A percentile compares a stretch with the other conserved stretches of the same genome.
These are phyloP conservation scores for Ceratocystis huliohia DNA, from an alignment of 2,329 filamentous ascomycete genomes.

Conservation along the genomic window DNA sequence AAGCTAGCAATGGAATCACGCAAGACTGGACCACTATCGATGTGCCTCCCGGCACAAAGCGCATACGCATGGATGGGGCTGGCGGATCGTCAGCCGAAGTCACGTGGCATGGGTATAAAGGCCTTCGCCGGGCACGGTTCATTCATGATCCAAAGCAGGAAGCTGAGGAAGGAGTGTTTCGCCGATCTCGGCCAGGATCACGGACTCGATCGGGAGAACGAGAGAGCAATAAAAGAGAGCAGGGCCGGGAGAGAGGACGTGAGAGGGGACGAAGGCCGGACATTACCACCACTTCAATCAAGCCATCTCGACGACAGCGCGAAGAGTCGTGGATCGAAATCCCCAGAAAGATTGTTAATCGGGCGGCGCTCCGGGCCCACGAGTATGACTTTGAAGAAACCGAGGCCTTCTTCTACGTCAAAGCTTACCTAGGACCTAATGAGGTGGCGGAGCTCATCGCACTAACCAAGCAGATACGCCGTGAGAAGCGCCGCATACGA, in stretches of 20 bases:
- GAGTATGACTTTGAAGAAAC: conserved; percentile 89
- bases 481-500: conserved; percentile 10
- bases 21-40: conserved; percentile 73
- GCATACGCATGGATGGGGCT: conserved; percentile 67
- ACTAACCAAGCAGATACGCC: conserved; percentile 16
- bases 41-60: conserved; percentile 69
- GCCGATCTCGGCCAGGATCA: conserved; percentile 24
- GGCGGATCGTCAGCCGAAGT: conserved; percentile 66
- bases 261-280: conserved; percentile 83
- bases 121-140: conserved; percentile 62
- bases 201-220: neutral
- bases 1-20: conserved; percentile 61
- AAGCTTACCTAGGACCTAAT: conserved; percentile 56
- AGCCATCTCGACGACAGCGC: conserved; percentile 28
- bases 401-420: conserved; percentile 78
- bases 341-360: conserved; percentile 77
- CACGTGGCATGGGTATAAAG: conserved; percentile 67
- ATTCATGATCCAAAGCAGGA: conserved; percentile 57
- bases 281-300: conserved; percentile 42
- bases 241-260: conserved; percentile 64
- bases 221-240: conserved; percentile 26
- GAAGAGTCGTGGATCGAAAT: conserved; percentile 86
- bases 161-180: neutral
- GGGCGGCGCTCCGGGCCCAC: conserved; percentile 71
- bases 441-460: conserved; percentile 11